Conservation (phyloP, 108 stramenopile genomes). For the Parietichytrium sp. region DNA sequence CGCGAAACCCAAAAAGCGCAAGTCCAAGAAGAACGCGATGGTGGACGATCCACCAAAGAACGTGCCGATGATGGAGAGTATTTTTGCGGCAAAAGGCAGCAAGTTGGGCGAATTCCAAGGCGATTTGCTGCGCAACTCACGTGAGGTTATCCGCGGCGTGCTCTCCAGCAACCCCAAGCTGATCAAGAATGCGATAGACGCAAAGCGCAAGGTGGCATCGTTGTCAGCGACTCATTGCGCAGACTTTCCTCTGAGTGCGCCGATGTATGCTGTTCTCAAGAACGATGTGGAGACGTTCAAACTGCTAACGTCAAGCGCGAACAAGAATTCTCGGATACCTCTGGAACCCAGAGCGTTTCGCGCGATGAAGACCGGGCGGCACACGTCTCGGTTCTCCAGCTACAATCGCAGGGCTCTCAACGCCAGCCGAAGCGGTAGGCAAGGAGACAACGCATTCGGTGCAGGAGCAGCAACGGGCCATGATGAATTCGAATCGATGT, state of each 20-base stretch:
- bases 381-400: not conserved
- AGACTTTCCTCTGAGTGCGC: not conserved
- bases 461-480: no score
- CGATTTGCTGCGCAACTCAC: not conserved
- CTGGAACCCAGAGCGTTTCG: not conserved
- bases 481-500: no score
- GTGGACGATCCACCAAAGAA: no score
- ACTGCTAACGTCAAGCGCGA: not conserved
- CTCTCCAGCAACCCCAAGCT: not conserved
- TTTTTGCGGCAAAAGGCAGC: not conserved
- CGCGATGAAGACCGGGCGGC: not conserved
- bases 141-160: not conserved
- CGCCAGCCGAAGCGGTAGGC: not conserved
- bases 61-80: not conserved
- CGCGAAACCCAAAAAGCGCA: not conserved
- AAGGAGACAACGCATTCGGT: constrained; percentile 34
- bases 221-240: not conserved
- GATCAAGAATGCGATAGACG: not conserved
- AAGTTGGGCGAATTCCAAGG: not conserved
- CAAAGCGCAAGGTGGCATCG: not conserved
- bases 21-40: not conserved
- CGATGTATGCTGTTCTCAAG: not conserved
- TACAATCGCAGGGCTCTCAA: not conserved
- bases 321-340: not conserved
- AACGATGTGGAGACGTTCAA: not conserved